A percentile compares a stretch with the other conserved stretches of the same genome.
phyloP scores from a whole-genome alignment of 2,329 filamentous ascomycete genomes.

The Arachnomyces sp. region DNA sequence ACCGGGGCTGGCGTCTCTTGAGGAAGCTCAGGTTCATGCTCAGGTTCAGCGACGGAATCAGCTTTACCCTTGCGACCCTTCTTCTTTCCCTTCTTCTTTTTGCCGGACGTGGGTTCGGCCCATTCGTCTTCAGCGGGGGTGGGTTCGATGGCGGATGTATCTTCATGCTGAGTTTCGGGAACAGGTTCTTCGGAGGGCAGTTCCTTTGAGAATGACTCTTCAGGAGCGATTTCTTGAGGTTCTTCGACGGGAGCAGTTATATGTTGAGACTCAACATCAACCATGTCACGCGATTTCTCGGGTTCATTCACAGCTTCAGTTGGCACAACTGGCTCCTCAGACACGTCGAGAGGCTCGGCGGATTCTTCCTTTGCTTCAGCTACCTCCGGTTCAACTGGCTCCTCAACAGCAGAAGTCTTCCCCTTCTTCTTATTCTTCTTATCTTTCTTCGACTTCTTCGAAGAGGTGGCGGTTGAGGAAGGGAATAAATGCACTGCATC shows the following conservation, averaged over 20 bases:
- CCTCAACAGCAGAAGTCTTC: not conserved
- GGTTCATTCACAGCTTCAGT: slow-evolving; percentile 4
- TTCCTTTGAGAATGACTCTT: not conserved
- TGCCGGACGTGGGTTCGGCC: slow-evolving; percentile 13
- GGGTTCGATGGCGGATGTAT: not conserved
- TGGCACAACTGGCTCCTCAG: too few relatives aligned
- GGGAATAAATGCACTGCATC: not conserved
- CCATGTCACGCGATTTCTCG: not conserved
- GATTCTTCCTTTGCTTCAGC: not conserved
- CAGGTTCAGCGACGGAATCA: slow-evolving; percentile 7
- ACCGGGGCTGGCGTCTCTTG: too few relatives aligned
- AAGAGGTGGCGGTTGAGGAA: slow-evolving; percentile 5
- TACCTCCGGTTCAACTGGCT: not conserved
- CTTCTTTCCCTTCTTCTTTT: slow-evolving; percentile 15
- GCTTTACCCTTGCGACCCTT: slow-evolving; percentile 14
- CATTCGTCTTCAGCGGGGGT: slow-evolving; percentile 8
- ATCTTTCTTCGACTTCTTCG: slow-evolving; percentile 20
- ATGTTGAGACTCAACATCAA: not conserved
- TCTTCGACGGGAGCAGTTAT: not conserved
- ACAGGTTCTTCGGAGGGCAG: not conserved
- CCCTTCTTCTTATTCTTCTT: slow-evolving; percentile 19
- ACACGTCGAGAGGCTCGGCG: too few relatives aligned
- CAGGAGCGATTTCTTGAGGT: not conserved
- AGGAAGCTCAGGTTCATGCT: slow-evolving; percentile 3
- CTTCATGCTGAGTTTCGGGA: not conserved